Percentiles rank a stretch among this genome's conserved stretches.
Conservation (phyloP, 2,329 filamentous ascomycete genomes). For the Penicillium hordei region DNA sequence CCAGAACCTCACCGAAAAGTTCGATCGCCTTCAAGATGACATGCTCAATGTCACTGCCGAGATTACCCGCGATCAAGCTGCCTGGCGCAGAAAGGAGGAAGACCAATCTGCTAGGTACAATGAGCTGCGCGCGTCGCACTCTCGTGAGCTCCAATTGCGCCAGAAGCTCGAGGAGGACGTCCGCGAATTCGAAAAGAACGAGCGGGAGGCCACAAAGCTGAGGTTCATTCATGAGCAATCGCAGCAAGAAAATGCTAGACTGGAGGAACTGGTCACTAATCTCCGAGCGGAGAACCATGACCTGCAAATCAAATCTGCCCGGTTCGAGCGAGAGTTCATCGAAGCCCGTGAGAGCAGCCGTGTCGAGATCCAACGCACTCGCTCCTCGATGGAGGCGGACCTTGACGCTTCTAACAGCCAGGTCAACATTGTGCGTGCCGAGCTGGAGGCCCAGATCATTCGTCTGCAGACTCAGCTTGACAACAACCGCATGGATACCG, state of each 20-base stretch:
- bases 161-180: constrained; percentile 62
- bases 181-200: constrained; percentile 63
- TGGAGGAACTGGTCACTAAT: constrained; percentile 57
- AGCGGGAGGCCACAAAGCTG: constrained; percentile 74
- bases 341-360: constrained; percentile 78
- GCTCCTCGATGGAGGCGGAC: constrained; percentile 75
- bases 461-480: constrained; percentile 75
- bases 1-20: constrained; percentile 79
- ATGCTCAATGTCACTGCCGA: constrained; percentile 77
- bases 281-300: constrained; percentile 61
- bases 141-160: constrained; percentile 67
- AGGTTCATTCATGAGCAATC: constrained; percentile 73
- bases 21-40: constrained; percentile 81
- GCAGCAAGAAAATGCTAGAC: constrained; percentile 60
- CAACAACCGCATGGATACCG: constrained; percentile 72
- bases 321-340: constrained; percentile 77
- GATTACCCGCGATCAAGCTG: constrained; percentile 77
- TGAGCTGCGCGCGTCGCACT: constrained; percentile 56
- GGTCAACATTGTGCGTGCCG: constrained; percentile 76
- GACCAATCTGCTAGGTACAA: constrained; percentile 57
- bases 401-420: constrained; percentile 81
- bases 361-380: constrained; percentile 77
- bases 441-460: constrained; percentile 75
- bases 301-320: constrained; percentile 66
- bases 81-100: constrained; percentile 68